phyloP scores from a whole-genome alignment of 2,329 filamentous ascomycete species.

The Pyrenochaeta sp. region DNA sequence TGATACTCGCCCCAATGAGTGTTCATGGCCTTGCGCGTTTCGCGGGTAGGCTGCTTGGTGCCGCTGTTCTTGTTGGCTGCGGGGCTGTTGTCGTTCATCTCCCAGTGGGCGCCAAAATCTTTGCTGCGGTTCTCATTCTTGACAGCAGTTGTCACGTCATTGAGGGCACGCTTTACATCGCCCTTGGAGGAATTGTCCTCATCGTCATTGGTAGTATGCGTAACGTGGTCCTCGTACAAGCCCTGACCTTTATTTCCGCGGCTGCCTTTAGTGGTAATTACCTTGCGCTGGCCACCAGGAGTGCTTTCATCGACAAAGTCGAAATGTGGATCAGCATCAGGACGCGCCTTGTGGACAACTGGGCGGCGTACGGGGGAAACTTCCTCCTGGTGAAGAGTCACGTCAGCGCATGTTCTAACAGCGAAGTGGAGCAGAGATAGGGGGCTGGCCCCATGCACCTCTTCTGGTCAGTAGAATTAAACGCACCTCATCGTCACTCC shows the following conservation, averaged over 20 bases:
- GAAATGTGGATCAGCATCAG: slow-evolving; percentile 84
- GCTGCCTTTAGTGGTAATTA: slow-evolving; percentile 53
- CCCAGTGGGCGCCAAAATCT: slow-evolving; percentile 81
- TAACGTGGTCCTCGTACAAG: slow-evolving; percentile 81
- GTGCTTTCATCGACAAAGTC: slow-evolving; percentile 80
- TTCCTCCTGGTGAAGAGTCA: slow-evolving; percentile 56
- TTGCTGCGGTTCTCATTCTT: slow-evolving; percentile 78
- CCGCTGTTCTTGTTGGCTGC: slow-evolving; percentile 50
- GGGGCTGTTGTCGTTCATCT: slow-evolving; percentile 74
- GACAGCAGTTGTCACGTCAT: slow-evolving; percentile 75
- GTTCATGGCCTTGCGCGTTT: slow-evolving; percentile 67
- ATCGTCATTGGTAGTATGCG: slow-evolving; percentile 53
- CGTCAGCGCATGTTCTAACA: slow-evolving; percentile 25
- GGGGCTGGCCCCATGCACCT: slow-evolving; percentile 22
- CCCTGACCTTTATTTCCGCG: slow-evolving; percentile 72
- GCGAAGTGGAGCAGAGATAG: slow-evolving; percentile 3
- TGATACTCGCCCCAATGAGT: slow-evolving; percentile 45
- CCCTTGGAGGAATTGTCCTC: slow-evolving; percentile 59
- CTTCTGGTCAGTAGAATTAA: slow-evolving; percentile 28
- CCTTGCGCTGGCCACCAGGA: slow-evolving; percentile 59
- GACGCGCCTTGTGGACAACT: slow-evolving; percentile 73
- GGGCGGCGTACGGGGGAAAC: slow-evolving; percentile 67
- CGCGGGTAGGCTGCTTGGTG: slow-evolving; percentile 55
- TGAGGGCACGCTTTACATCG: slow-evolving; percentile 59
- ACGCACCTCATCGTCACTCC: slow-evolving; percentile 74